These are phyloP conservation scores for Stephania cephalantha DNA, from an alignment of 164 flowering plant genomes.

Conservation along the genomic window DNA sequence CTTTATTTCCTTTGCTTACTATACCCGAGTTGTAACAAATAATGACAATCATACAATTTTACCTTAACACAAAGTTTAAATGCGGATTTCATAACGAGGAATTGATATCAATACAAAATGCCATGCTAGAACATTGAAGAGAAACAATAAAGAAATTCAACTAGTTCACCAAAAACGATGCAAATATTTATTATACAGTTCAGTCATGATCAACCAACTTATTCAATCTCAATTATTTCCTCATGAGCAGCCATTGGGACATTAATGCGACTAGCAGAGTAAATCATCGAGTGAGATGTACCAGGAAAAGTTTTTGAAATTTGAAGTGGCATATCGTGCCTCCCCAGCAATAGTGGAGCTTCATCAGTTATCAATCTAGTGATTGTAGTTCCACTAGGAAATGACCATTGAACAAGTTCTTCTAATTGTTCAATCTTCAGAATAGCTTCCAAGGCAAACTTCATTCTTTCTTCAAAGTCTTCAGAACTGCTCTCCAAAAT, in stretches of 20 bases:
- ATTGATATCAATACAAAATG: no score
- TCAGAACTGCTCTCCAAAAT: neutral
- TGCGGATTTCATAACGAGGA: no score
- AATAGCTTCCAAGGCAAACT: neutral
- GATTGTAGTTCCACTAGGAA: neutral
- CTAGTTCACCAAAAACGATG: no score
- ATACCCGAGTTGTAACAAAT: no score
- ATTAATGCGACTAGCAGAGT: neutral
- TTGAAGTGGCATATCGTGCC: neutral
- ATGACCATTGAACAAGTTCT: slow-evolving; percentile 1
- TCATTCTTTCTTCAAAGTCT: slow-evolving; percentile 2
- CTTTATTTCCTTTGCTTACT: no score
- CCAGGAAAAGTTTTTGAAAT: neutral
- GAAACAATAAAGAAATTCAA: no score
- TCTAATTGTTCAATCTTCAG: slow-evolving; percentile 1
- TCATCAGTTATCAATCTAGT: neutral
- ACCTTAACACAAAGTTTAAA: no score
- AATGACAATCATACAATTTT: no score
- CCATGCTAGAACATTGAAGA: no score
- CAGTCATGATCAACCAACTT: no score
- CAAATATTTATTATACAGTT: neutral
- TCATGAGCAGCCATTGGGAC: neutral
- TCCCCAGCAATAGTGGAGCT: neutral
- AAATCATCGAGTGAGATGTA: neutral
- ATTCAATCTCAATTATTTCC: neutral